Base-by-base conservation (phyloP, 306 rosid species). In the Pyrus bretschneideri region DNA sequence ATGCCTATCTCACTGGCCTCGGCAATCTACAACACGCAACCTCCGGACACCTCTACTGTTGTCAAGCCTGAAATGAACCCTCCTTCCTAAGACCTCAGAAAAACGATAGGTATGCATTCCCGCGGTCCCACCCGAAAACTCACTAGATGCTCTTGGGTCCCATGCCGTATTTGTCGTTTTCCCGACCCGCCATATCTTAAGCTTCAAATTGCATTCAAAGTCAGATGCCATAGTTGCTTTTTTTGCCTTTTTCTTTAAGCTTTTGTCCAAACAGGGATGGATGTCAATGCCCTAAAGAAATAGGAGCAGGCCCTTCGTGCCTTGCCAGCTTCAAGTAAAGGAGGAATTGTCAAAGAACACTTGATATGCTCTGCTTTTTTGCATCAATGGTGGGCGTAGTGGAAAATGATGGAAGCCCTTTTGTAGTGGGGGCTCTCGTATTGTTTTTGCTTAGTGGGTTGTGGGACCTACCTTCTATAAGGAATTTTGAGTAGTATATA, bases 1-100 rank as follows among this genome's bases (percentile, higher is more conserved):
- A 93, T 91, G 98, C 98, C 98, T 25, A 81, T 91, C 79, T 91
- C 97, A 11, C 87, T 93, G 62, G 98, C 98, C 61, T 93, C 97
- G 1, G 98, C 97, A 14, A 93, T 93, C 57, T 88, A 90, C 87
- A 96, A 86, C 82, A 88, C 98, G 11, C 97, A 93, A 42, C 92
- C 97, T 29, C 89, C 94, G 0, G 98, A 93, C 79, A 73, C 84
- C 80, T 85, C 96, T 15, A 93, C 89, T 21, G 58, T 86, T 65
- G 93, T 89, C 25, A 89, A 93, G 91, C 91, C 97, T 45, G 97
- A 93, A 80, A 81, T 85, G 22, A 88, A 86, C 76, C 94, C 96
- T 40, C 97, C 98, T 75, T 68, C 96, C 79, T 93, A 87, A 64
- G 86, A 82, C 61, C 63, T 67, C 71, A 38, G 75, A 57, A 69